Evolutionary conservation across 2,329 filamentous ascomycete species (phyloP).

Genomic region (Aureobasidium sp.): DNA sequence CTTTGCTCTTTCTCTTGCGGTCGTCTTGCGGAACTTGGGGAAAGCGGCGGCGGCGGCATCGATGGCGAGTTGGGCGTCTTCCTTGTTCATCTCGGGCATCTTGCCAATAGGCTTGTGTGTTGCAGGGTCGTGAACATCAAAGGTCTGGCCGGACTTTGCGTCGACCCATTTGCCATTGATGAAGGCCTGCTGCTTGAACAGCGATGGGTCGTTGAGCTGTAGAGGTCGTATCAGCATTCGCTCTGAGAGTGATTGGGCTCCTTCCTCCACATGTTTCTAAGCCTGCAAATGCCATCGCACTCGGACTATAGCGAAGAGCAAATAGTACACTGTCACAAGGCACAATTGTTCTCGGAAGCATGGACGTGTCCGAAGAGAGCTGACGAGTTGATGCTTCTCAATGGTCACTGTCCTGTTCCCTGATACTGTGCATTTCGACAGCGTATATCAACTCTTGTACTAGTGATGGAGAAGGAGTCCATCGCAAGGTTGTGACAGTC

Average conservation of each 20-base stretch:
- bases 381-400: too few relatives aligned
- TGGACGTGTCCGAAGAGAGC: too few relatives aligned
- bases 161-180: conserved; percentile 90
- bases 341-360: too few relatives aligned
- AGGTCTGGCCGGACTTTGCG: conserved; percentile 82
- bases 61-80: conserved; percentile 77
- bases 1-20: conserved; percentile 66
- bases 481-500: too few relatives aligned
- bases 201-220: conserved; percentile 44
- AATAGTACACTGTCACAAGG: too few relatives aligned
- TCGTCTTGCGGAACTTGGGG: conserved; percentile 60
- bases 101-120: conserved; percentile 74
- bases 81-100: conserved; percentile 72
- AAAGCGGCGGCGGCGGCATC: conserved; percentile 73
- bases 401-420: too few relatives aligned
- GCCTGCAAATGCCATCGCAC: too few relatives aligned
- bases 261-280: too few relatives aligned
- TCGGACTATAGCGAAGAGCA: too few relatives aligned
- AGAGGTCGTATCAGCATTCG: neutral
- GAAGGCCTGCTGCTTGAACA: conserved; percentile 79
- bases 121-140: conserved; percentile 76
- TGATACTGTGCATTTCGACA: too few relatives aligned
- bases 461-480: too few relatives aligned
- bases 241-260: neutral
- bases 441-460: too few relatives aligned